A percentile compares a stretch with the other conserved stretches of the same genome.
phyloP scores from a whole-genome alignment of 441 rosid genomes.

The Biscutella laevigata region DNA sequence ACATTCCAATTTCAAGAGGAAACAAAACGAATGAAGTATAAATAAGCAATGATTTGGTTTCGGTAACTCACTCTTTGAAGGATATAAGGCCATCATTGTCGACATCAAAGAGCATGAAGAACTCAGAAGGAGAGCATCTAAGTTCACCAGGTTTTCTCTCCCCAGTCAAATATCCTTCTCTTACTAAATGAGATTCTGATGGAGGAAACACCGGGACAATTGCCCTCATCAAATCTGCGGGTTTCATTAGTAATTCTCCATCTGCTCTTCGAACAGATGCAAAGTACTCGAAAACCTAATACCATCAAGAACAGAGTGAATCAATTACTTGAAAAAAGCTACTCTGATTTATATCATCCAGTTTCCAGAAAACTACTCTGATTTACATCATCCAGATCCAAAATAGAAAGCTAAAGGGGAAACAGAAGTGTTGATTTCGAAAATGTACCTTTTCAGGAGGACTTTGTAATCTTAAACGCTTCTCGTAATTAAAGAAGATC shows the following conservation, averaged over 20 bases:
- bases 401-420: too few relatives aligned
- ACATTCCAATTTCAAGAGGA: not conserved
- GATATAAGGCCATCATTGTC: slow-evolving; percentile 76
- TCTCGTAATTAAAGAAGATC: slow-evolving; percentile 88
- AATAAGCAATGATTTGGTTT: not conserved
- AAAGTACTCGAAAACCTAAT: slow-evolving; percentile 84
- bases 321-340: not conserved
- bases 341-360: not conserved
- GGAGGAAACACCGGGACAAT: slow-evolving; percentile 88
- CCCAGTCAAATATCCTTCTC: slow-evolving; percentile 83
- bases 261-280: slow-evolving; percentile 44
- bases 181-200: slow-evolving; percentile 70
- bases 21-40: not conserved
- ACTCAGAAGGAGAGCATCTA: slow-evolving; percentile 57
- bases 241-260: slow-evolving; percentile 75
- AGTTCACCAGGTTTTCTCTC: slow-evolving; percentile 84
- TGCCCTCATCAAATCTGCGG: slow-evolving; percentile 85
- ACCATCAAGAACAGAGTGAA: not conserved
- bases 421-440: not conserved
- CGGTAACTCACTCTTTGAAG: slow-evolving; percentile 73
- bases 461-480: slow-evolving; percentile 74
- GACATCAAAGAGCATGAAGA: slow-evolving; percentile 86
- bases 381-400: too few relatives aligned
- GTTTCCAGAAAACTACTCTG: too few relatives aligned
- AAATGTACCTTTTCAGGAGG: slow-evolving; percentile 76